Evolutionary conservation across 2,329 filamentous ascomycete genomes (phyloP).

Genomic region (Onygenales sp.): DNA sequence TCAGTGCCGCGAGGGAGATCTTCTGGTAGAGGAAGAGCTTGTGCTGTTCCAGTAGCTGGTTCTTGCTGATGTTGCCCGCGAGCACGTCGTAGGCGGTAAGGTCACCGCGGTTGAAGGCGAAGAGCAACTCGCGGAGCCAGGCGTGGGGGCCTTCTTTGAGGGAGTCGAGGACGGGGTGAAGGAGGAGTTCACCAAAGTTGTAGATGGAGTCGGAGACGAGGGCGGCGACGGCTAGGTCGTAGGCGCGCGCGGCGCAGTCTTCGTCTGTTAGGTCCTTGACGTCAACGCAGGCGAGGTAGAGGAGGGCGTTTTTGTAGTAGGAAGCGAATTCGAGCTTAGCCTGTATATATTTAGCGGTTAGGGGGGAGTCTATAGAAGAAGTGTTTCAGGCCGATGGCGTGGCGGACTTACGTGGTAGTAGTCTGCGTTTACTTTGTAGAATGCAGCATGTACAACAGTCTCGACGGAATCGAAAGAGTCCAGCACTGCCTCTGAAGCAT

Average conservation of each 20-base stretch:
- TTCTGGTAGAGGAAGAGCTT: conserved; percentile 85
- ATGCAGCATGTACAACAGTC: conserved; percentile 87
- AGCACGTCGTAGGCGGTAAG: conserved; percentile 77
- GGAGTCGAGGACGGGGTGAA: conserved; percentile 89
- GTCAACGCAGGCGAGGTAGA: conserved; percentile 95
- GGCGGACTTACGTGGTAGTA: conserved; percentile 65
- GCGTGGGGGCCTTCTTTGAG: conserved; percentile 64
- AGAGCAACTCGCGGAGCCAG: conserved; percentile 92
- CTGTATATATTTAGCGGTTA: conserved; percentile 22
- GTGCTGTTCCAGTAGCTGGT: conserved; percentile 70
- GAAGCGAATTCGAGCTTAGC: conserved; percentile 84
- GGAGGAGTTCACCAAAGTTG: conserved; percentile 97
- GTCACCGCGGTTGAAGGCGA: conserved; percentile 95
- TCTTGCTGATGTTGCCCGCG: conserved; percentile 68
- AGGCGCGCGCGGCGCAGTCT: conserved; percentile 75
- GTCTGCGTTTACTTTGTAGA: conserved; percentile 89
- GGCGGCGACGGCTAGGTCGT: conserved; percentile 86
- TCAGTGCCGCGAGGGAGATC: conserved; percentile 92
- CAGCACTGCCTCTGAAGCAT: conserved; percentile 76
- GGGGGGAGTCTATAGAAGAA: neutral
- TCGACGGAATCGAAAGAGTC: conserved; percentile 93
- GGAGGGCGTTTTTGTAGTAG: conserved; percentile 94
- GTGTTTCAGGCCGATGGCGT: neutral
- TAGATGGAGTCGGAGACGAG: conserved; percentile 93
- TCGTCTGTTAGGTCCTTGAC: conserved; percentile 60